Base-by-base conservation (phyloP, 768 basidiomycete genomes). In the Thelephora ganbajun region DNA sequence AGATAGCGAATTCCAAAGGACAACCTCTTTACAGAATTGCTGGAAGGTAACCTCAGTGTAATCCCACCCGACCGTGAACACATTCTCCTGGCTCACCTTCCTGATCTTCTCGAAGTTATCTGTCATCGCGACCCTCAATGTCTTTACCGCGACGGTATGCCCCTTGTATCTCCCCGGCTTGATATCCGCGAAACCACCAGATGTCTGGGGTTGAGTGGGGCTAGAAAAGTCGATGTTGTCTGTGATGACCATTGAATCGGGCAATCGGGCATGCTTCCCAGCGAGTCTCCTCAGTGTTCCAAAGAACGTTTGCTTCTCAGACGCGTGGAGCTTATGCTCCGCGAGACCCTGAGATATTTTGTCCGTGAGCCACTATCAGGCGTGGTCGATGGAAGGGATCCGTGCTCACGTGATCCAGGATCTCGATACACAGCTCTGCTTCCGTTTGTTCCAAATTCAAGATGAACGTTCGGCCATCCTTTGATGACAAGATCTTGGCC, bases 151-250 rank as follows among this genome's bases (percentile, higher is more conserved):
- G 6, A 51, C 50, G 5, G 34, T 42, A 12, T 18, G 16, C 1
- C 22, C 46, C n/a, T 35, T 34, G 39, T 47, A 47, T 12, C 33
- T 18, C 20, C 50, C 46, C n/a, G 18, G 34, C 49, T 45, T 42
- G 11, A 51, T 34, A 42, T 51, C 50, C 13, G 50, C 37, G 39
- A 47, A 51, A 6, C 50, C 50, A 14, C 50, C 46, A 4, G 26
- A 51, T 30, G 9, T 4, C 5, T 30, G 26, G 4, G 26, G 26
- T 9, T 30, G 26, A 9, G 5, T 9, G 9, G 26, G 9, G 9
- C 4, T 9, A 9, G 26, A 2, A 43, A 43, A 33, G 33, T 45
- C 14, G 44, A 20, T 4, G 11, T 23, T 6, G 39, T 35, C n/a
- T 36, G 16, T 20, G 2, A 44, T 44, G 13, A 19, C 9, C 26